Percentiles rank a stretch among this genome's conserved stretches.
These are phyloP conservation scores for Fusarium decemcellulare DNA, from an alignment of 2,329 filamentous ascomycete species.

Conservation along the genomic window DNA sequence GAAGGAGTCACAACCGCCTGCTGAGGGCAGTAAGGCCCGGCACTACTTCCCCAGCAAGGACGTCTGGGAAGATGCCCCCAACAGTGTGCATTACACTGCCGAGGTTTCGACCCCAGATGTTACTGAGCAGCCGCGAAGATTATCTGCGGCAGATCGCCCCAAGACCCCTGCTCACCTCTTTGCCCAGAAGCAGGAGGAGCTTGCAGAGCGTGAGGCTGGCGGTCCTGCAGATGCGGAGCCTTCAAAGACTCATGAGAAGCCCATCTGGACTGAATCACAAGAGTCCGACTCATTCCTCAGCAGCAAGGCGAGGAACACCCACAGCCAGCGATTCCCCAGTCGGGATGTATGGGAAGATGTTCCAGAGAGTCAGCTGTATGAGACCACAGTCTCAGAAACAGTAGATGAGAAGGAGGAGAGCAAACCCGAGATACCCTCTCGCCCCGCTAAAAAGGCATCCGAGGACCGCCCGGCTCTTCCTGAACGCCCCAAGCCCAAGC, in stretches of 20 bases:
- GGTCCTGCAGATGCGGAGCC: slow-evolving; percentile 49
- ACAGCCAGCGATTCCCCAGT: slow-evolving; percentile 85
- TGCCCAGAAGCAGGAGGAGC: slow-evolving; percentile 74
- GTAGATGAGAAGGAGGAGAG: slow-evolving; percentile 43
- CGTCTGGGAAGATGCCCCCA: slow-evolving; percentile 96
- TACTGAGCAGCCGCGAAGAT: slow-evolving; percentile 53
- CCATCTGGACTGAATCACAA: slow-evolving; percentile 62
- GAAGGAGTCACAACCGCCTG: slow-evolving; percentile 58
- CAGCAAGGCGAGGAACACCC: slow-evolving; percentile 63
- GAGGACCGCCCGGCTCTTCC: slow-evolving; percentile 63
- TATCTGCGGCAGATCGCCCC: slow-evolving; percentile 52
- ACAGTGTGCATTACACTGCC: slow-evolving; percentile 82
- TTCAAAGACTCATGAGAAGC: slow-evolving; percentile 51
- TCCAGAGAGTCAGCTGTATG: slow-evolving; percentile 84
- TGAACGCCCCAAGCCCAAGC: slow-evolving; percentile 68
- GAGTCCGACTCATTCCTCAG: slow-evolving; percentile 60
- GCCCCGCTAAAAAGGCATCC: slow-evolving; percentile 56
- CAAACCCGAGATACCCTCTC: slow-evolving; percentile 49
- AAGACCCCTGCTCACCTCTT: slow-evolving; percentile 76
- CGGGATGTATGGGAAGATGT: slow-evolving; percentile 95
- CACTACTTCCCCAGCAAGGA: slow-evolving; percentile 93
- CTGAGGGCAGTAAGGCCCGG: slow-evolving; percentile 67
- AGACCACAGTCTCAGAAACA: slow-evolving; percentile 75
- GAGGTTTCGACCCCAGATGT: slow-evolving; percentile 85
- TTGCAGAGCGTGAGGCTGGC: slow-evolving; percentile 69